Evolutionary conservation across 129 eudicot genomes (phyloP), one percentile per base, ranked within the genome.

Genomic region (Silybum marianum): DNA sequence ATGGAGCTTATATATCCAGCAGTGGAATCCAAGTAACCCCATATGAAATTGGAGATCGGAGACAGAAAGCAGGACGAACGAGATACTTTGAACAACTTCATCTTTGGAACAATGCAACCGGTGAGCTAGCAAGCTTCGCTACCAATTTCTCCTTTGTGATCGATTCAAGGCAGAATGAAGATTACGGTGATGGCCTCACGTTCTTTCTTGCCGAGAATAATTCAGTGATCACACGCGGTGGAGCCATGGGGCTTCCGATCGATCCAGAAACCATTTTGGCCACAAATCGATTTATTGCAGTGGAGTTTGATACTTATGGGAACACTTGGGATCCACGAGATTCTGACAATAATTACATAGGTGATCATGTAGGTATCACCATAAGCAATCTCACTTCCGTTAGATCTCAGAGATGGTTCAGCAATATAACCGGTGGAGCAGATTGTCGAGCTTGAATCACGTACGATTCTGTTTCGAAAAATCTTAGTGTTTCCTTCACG

Each of bases 301-400:
- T 90, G 8, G 94, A 90, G 78, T 90, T 90, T 54, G 94, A 90
- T 86, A 82, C 90, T 6, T 84, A 5, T 2, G 0, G 4, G 30
- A 80, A 84, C 42, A 0, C 0, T 4, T 88, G 88, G 90, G 94
- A 90, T 70, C 91, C 90, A 0, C 0, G 3, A 0, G 23, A 18
- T 34, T 7, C 24, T 23, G 66, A 3, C 76, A 30, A 67, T 73
- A 26, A 4, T 40, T 36, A 71, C 16, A 3, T 73, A 0, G 74
- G 54, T 1, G 42, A 78, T 68, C 86, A 88, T 70, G 90, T 90
- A n/a, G 94, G 94, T n/a, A 83, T 88, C 48, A 40, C 7, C 11
- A 9, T 71, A 40, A 9, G 48, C 13, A 40, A 40, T 40, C 48
- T 40, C 48, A 40, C 48, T 40, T 79, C 81, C 42, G 66, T 3